Percentiles rank a stretch among this genome's conserved stretches.
phyloP scores from a whole-genome alignment of 2,329 filamentous ascomycete genomes.

The Aspergillus vadensis region DNA sequence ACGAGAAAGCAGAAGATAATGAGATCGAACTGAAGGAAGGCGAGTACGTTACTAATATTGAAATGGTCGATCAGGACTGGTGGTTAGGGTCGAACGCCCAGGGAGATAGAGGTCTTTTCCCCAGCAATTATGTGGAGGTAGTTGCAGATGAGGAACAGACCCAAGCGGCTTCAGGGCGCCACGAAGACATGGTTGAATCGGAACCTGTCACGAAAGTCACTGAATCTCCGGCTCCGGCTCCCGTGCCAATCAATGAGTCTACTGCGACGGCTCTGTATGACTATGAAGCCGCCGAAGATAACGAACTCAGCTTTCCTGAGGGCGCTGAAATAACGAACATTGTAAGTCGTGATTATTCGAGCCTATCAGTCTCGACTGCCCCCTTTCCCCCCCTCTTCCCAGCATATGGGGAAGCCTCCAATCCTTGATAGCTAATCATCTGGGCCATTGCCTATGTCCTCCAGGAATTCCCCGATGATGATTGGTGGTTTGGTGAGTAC shows the following conservation, averaged over 20 bases:
- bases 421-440: background rate
- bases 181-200: constrained; percentile 34
- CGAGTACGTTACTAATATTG: constrained; percentile 84
- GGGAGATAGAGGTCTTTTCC: constrained; percentile 89
- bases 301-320: constrained; percentile 83
- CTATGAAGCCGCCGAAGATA: constrained; percentile 96
- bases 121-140: constrained; percentile 94
- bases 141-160: constrained; percentile 60
- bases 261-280: constrained; percentile 89
- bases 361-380: background rate
- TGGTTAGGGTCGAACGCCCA: constrained; percentile 90
- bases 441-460: background rate
- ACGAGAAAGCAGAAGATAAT: constrained; percentile 96
- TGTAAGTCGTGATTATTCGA: constrained; percentile 56
- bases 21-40: constrained; percentile 90
- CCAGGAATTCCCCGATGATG: constrained; percentile 93
- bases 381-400: background rate
- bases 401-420: no score
- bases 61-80: constrained; percentile 98
- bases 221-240: constrained; percentile 25
- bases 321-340: constrained; percentile 78
- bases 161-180: constrained; percentile 30
- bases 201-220: constrained; percentile 38
- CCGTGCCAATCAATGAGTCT: constrained; percentile 46
- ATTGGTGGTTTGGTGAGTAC: constrained; percentile 96